Evolutionary conservation across 2,329 filamentous ascomycete genomes (phyloP).

Genomic region (Exophiala aquamarina): DNA sequence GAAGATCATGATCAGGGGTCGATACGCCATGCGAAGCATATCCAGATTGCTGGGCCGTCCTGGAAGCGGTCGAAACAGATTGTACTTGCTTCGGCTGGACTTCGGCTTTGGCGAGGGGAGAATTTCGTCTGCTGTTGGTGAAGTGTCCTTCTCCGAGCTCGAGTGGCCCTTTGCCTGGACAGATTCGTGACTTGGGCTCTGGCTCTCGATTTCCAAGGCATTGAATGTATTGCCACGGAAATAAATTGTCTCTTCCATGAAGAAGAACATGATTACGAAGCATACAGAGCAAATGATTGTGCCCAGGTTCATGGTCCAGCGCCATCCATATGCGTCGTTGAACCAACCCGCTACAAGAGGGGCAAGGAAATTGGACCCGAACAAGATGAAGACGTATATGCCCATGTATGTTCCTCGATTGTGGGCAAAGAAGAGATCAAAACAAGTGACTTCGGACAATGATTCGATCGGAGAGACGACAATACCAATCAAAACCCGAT

Average conservation of each 20-base stretch:
- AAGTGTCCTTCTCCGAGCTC: no score
- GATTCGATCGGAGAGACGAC: slow-evolving; percentile 50
- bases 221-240: slow-evolving; percentile 1
- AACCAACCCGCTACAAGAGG: slow-evolving; percentile 37
- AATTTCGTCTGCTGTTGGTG: no score
- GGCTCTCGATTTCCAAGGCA: no score
- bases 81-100: slow-evolving; percentile 3
- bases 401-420: slow-evolving; percentile 20
- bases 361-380: slow-evolving; percentile 24
- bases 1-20: slow-evolving; percentile 20
- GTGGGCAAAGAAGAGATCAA: slow-evolving; percentile 39
- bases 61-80: slow-evolving; percentile 3
- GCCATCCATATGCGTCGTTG: slow-evolving; percentile 13
- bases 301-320: slow-evolving; percentile 20
- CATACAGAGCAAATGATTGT: slow-evolving; percentile 12
- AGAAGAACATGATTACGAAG: slow-evolving; percentile 21
- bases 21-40: slow-evolving; percentile 7
- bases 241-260: slow-evolving; percentile 23
- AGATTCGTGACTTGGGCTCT: no score
- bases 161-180: background rate
- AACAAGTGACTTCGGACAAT: slow-evolving; percentile 47
- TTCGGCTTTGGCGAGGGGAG: background rate
- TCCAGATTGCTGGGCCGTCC: slow-evolving; percentile 2
- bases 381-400: slow-evolving; percentile 16
- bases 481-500: slow-evolving; percentile 48